phyloP scores from a whole-genome alignment of 345 rosid genomes.

The Citrus trifoliata region DNA sequence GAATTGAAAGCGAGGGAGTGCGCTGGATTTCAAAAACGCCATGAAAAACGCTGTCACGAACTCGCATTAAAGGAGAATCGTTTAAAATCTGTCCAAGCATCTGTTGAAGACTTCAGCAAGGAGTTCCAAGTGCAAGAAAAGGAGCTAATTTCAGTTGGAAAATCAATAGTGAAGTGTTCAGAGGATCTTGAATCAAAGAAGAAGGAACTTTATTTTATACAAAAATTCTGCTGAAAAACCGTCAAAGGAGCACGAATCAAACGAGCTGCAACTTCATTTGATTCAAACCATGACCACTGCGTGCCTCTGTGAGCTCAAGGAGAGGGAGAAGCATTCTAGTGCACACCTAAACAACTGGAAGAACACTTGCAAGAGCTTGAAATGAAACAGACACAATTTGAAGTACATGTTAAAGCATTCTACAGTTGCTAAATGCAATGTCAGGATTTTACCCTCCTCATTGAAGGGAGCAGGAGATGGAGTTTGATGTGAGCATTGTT shows the following conservation, averaged over 20 bases:
- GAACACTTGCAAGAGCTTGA: conserved; percentile 4
- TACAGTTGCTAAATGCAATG: conserved; percentile 53
- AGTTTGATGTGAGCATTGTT: conserved; percentile 28
- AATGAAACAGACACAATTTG: conserved; percentile 1
- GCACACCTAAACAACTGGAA: not conserved
- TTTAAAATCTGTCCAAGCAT: not conserved
- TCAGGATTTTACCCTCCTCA: conserved; percentile 36
- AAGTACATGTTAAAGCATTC: conserved; percentile 13
- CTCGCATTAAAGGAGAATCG: not conserved
- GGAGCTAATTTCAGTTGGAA: conserved; percentile 16
- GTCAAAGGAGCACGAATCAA: conserved; percentile 17
- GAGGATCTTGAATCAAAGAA: conserved; percentile 19
- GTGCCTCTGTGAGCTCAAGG: conserved; percentile 12
- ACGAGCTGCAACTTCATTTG: conserved; percentile 17
- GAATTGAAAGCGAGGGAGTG: conserved; percentile 10
- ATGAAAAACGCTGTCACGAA: not conserved
- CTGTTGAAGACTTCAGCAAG: not conserved
- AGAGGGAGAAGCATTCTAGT: conserved; percentile 21
- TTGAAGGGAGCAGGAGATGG: conserved; percentile 19
- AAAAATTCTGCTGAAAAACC: not conserved
- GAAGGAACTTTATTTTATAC: conserved; percentile 8
- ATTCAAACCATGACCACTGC: conserved; percentile 10
- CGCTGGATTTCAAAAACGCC: too few species aligned
- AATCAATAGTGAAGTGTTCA: conserved; percentile 13
- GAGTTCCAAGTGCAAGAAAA: conserved; percentile 16